Conservation (phyloP, 148 eudicot genomes). For the Cornus florida region DNA sequence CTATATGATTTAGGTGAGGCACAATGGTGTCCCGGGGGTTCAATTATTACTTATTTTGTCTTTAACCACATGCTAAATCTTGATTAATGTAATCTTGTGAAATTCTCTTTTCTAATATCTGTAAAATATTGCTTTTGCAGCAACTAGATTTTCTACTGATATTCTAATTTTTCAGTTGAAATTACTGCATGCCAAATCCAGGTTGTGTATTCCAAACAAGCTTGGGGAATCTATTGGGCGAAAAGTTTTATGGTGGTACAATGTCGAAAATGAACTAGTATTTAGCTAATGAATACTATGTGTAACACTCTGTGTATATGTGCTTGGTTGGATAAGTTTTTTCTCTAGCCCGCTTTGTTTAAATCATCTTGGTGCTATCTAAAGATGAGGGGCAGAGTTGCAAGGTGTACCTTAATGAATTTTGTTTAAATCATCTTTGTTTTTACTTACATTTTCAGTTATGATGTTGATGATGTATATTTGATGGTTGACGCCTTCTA, state of each 20-base stretch:
- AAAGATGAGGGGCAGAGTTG: no score
- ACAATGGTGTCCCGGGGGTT: neutral
- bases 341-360: no score
- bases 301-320: neutral
- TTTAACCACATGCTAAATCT: no score
- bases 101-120: neutral
- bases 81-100: no score
- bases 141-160: neutral
- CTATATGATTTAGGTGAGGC: neutral
- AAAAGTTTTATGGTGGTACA: neutral
- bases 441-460: no score
- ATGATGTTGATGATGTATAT: no score
- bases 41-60: neutral
- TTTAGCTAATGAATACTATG: neutral
- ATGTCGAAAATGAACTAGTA: neutral
- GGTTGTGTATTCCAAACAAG: neutral
- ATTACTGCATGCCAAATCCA: neutral
- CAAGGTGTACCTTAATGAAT: no score
- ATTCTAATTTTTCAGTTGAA: no score
- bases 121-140: neutral
- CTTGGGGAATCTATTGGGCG: neutral
- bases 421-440: no score
- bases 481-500: no score
- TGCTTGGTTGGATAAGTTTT: neutral
- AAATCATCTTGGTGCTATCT: no score